Evolutionary conservation across 2,329 filamentous ascomycete species (phyloP).

Genomic region (Penicillium sp.): DNA sequence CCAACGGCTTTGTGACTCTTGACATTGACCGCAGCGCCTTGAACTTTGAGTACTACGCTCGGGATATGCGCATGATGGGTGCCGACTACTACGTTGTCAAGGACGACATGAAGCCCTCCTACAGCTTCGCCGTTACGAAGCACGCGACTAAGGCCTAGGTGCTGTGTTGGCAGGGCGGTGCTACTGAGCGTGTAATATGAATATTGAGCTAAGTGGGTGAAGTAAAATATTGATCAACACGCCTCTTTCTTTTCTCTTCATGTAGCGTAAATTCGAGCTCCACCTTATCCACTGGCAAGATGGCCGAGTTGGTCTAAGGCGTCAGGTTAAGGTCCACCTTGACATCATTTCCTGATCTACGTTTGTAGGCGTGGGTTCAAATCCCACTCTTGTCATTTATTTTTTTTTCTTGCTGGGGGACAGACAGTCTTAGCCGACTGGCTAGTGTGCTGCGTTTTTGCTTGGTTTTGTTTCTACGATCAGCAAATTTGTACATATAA

Average conservation of each 20-base stretch:
- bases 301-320: slow-evolving; percentile 36
- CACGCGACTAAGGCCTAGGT: neutral
- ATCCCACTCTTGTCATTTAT: slow-evolving; percentile 21
- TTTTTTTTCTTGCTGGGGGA: no score
- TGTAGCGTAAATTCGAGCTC: neutral
- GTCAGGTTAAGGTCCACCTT: slow-evolving; percentile 31
- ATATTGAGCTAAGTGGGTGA: neutral
- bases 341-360: slow-evolving; percentile 13
- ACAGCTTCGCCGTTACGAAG: neutral
- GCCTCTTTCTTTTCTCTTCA: neutral
- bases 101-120: neutral
- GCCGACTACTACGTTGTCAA: slow-evolving; percentile 9
- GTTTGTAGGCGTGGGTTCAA: slow-evolving; percentile 20
- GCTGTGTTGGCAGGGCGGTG: neutral
- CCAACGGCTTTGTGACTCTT: slow-evolving; percentile 29
- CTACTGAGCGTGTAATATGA: neutral
- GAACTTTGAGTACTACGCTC: slow-evolving; percentile 22
- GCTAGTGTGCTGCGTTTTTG: no score
- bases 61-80: slow-evolving; percentile 18
- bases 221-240: neutral
- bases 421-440: no score
- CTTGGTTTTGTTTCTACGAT: no score
- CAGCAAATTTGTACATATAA: no score
- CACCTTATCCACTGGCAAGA: slow-evolving; percentile 21
- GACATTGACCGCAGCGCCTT: slow-evolving; percentile 20